phyloP scores from a whole-genome alignment of 805 yeast species.

The Nakazawaea wickerhamii region DNA sequence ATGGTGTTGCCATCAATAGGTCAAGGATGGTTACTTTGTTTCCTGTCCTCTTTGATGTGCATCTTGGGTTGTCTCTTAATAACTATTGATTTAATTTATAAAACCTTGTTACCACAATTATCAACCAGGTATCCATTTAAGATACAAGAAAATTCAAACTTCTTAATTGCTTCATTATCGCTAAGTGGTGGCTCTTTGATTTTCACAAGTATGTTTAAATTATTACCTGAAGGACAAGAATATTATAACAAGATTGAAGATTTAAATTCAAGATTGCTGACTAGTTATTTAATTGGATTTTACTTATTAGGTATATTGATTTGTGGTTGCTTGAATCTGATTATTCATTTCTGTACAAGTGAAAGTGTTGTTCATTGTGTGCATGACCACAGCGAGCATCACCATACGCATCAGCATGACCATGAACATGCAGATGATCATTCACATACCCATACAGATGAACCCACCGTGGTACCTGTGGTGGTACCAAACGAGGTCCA shows the following conservation, averaged over 20 bases:
- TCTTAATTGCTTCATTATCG: slow-evolving; percentile 71
- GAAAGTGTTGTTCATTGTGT: slow-evolving; percentile 84
- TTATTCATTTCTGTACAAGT: slow-evolving; percentile 71
- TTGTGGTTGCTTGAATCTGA: slow-evolving; percentile 54
- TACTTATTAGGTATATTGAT: slow-evolving; percentile 48
- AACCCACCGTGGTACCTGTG: neutral
- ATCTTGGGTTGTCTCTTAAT: slow-evolving; percentile 66
- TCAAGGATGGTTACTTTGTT: slow-evolving; percentile 64
- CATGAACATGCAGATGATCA: slow-evolving; percentile 15
- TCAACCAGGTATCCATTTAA: slow-evolving; percentile 41
- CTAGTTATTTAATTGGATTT: slow-evolving; percentile 37
- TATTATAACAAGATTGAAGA: slow-evolving; percentile 34
- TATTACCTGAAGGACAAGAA: slow-evolving; percentile 62
- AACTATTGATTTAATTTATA: slow-evolving; percentile 51
- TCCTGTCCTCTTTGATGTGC: slow-evolving; percentile 65
- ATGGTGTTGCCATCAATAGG: slow-evolving; percentile 18
- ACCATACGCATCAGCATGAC: slow-evolving; percentile 19
- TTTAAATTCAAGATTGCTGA: slow-evolving; percentile 23
- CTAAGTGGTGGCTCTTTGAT: slow-evolving; percentile 78
- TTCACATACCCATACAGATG: slow-evolving; percentile 2
- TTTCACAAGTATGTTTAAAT: slow-evolving; percentile 69
- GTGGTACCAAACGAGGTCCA: neutral
- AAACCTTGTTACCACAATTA: slow-evolving; percentile 34
- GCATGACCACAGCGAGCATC: slow-evolving; percentile 44
- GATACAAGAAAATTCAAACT: slow-evolving; percentile 52